Base-by-base conservation (phyloP, 768 basidiomycete genomes). In the Russula lepida region DNA sequence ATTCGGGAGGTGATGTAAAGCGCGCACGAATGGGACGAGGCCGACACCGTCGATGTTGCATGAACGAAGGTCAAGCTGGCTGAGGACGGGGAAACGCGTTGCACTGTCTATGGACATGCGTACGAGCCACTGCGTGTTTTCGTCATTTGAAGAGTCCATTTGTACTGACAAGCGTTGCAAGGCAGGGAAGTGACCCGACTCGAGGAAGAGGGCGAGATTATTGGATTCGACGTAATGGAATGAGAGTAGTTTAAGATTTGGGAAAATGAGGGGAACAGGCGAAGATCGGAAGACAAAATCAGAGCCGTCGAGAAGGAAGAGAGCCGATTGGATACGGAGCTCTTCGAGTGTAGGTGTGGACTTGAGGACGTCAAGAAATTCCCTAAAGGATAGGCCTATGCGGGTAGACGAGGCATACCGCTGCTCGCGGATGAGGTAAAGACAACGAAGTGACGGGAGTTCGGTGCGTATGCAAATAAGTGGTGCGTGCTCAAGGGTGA, bases 1-100 rank as follows among this genome's bases (percentile, higher is more conserved):
- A 46, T 68, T 66, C 4, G 70, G 68, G 27, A 71, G 69, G 11
- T 65, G 62, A 48, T 71, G 68, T 44, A 72, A 64, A 28, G 68
- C 71, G 12, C 69, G 68, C 5, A 72, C 64, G 60, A 72, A 69
- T 1, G 71, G 70, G 17, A 68, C 67, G n/a, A 72, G 63, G 12
- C 68, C 67, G 25, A 68, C 65, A n/a, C 72, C 72, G 33, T 67
- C 69, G 55, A 73, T 59, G 58, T 67, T 68, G 63, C 70, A 72
- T 13, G 69, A 64, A 23, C 71, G 68, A 3, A 73, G 68, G 54
- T 73, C 69, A 35, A 73, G 70, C 7, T 68, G 60, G 48, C 67
- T 69, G 6, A 72, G 63, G 17, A 60, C 50, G 15, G 67, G 69
- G 56, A 71, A 66, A 2, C 64, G 69, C 30, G 58, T 33, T 1